Percentiles rank a stretch among this genome's conserved stretches.
These are phyloP conservation scores for Pseudogymnoascus sp. DNA, from an alignment of 2,329 filamentous ascomycete species.

Conservation along the genomic window DNA sequence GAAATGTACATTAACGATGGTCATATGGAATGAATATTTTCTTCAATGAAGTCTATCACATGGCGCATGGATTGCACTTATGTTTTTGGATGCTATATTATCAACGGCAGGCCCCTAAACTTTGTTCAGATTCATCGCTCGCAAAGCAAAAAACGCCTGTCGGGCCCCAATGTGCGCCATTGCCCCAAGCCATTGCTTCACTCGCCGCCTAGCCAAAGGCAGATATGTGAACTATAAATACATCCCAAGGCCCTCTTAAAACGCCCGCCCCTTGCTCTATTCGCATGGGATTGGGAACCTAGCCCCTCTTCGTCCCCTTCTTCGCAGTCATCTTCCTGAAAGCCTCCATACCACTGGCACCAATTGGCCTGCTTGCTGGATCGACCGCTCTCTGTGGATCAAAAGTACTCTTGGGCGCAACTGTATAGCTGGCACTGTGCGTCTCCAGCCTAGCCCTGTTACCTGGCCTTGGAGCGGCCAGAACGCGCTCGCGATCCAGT, in stretches of 20 bases:
- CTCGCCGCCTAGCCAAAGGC: background rate
- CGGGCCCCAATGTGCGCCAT: slow-evolving; percentile 2
- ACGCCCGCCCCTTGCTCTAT: background rate
- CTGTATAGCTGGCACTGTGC: slow-evolving; percentile 28
- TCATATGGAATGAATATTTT: background rate
- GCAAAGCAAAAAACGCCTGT: background rate
- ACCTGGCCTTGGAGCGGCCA: slow-evolving; percentile 42
- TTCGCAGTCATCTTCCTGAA: slow-evolving; percentile 60
- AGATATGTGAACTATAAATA: slow-evolving; percentile 6
- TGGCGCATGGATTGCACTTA: background rate
- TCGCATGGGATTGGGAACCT: background rate
- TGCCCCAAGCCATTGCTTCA: background rate
- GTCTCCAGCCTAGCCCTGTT: slow-evolving; percentile 46
- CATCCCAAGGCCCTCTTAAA: background rate
- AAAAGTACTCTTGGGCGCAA: slow-evolving; percentile 47
- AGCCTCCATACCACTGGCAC: slow-evolving; percentile 54
- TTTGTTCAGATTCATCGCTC: background rate
- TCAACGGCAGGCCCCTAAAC: background rate
- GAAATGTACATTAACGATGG: background rate
- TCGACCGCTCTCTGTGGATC: slow-evolving; percentile 43
- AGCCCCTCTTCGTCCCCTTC: slow-evolving; percentile 42
- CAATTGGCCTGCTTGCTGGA: slow-evolving; percentile 46
- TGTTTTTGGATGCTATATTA: background rate
- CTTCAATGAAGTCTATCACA: background rate
- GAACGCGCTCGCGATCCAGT: slow-evolving; percentile 47